A percentile compares a stretch with the other conserved stretches of the same genome.
Evolutionary conservation across 2,329 filamentous ascomycete genomes (phyloP).

Genomic region (Elsinoe australis): DNA sequence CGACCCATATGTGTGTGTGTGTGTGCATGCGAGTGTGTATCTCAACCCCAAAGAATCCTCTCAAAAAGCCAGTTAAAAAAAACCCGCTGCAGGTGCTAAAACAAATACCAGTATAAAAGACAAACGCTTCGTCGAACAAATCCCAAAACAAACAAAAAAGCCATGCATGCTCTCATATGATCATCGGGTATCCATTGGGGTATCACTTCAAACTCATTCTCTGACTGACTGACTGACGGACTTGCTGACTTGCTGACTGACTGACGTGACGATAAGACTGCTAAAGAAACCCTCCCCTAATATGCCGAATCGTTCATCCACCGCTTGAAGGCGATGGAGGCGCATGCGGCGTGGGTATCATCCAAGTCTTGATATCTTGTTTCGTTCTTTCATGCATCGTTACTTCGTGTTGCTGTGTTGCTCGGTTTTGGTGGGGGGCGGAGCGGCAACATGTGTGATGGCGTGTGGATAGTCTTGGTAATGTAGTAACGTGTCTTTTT

Average conservation of each 20-base stretch:
- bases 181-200: neutral
- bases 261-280: too few relatives aligned
- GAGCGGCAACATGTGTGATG: conserved; percentile 13
- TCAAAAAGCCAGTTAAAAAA: too few relatives aligned
- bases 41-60: conserved; percentile 8
- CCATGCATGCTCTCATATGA: neutral
- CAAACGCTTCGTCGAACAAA: neutral
- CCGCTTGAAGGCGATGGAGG: too few relatives aligned
- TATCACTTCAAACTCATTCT: neutral
- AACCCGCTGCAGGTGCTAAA: too few relatives aligned
- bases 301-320: too few relatives aligned
- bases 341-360: conserved; percentile 11
- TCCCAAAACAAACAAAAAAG: neutral
- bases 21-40: too few relatives aligned
- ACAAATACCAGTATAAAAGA: too few relatives aligned
- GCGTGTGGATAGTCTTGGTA: conserved; percentile 11
- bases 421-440: too few relatives aligned
- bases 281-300: neutral
- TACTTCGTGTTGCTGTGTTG: conserved; percentile 11
- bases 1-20: too few relatives aligned
- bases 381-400: conserved; percentile 14
- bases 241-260: too few relatives aligned
- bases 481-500: neutral
- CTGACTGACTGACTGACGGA: too few relatives aligned
- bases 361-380: neutral